phyloP scores from a whole-genome alignment of 2,329 filamentous ascomycete species.

The Cercospora berteroae region DNA sequence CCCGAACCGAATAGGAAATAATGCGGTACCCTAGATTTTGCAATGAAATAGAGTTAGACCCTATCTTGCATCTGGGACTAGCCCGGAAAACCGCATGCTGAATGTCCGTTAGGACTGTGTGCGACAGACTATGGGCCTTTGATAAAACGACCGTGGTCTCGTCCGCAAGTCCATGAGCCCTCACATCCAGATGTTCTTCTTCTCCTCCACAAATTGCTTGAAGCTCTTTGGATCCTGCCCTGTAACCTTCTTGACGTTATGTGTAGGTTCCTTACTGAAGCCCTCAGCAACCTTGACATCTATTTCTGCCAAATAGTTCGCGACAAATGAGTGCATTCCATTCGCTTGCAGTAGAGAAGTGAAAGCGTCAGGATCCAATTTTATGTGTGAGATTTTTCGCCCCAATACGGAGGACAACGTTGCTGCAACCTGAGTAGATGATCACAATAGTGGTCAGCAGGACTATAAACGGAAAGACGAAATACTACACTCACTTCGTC shows the following conservation, averaged over 20 bases:
- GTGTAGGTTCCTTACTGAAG: slow-evolving; percentile 11
- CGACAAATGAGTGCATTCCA: slow-evolving; percentile 1
- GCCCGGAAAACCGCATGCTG: neutral
- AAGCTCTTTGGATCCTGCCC: slow-evolving; percentile 16
- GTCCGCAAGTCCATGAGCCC: neutral
- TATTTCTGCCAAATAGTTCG: slow-evolving; percentile 18
- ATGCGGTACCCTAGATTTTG: neutral
- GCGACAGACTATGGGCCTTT: neutral
- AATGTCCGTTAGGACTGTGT: neutral
- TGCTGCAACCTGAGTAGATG: slow-evolving; percentile 12
- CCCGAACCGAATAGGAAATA: neutral
- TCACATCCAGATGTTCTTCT: slow-evolving; percentile 14
- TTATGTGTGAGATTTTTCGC: slow-evolving; percentile 14
- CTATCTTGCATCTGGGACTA: neutral
- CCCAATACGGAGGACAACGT: slow-evolving; percentile 17
- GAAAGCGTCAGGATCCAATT: slow-evolving; percentile 4
- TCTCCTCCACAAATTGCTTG: slow-evolving; percentile 11
- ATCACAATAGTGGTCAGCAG: neutral
- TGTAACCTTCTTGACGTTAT: slow-evolving; percentile 15
- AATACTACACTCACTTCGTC: slow-evolving; percentile 28
- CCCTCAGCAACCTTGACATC: slow-evolving; percentile 17
- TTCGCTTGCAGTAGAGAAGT: slow-evolving; percentile 7
- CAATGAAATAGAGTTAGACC: neutral
- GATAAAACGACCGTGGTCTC: neutral
- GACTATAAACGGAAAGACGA: neutral